phyloP scores from a whole-genome alignment of 1,284 basidiomycete genomes.

The Melampsora occidentalis region DNA sequence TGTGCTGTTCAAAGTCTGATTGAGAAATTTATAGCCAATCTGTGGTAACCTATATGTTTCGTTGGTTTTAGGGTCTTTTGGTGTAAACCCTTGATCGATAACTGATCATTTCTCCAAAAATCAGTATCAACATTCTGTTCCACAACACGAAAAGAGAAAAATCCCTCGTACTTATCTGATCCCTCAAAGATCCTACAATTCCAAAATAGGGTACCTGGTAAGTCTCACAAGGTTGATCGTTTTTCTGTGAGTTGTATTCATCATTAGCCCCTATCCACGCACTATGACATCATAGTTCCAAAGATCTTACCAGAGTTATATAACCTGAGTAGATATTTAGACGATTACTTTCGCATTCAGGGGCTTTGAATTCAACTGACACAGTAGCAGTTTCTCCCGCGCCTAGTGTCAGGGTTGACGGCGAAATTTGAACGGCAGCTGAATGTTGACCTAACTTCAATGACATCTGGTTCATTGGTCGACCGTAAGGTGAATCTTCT shows the following conservation, averaged over 20 bases:
- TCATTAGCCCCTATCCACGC: neutral
- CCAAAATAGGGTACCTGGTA: constrained; percentile 41
- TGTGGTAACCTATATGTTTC: neutral
- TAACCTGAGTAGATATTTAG: constrained; percentile 43
- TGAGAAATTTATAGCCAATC: neutral
- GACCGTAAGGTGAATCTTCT: constrained; percentile 13
- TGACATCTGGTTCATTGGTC: constrained; percentile 1
- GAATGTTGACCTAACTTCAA: neutral
- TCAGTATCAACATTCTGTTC: neutral
- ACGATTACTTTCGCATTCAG: constrained; percentile 7
- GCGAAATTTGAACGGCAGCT: constrained; percentile 14
- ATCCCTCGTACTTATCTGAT: constrained; percentile 13
- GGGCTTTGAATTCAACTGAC: constrained; percentile 11
- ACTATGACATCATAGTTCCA: neutral
- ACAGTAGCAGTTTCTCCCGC: constrained; percentile 17
- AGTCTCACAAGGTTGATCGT: constrained; percentile 24
- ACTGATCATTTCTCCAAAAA: neutral
- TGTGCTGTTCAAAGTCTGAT: neutral
- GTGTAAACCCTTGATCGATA: neutral
- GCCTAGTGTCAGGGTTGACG: constrained; percentile 15
- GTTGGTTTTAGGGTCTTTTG: neutral
- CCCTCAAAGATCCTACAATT: constrained; percentile 35
- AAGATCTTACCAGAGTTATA: constrained; percentile 25
- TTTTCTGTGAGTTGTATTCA: constrained; percentile 1
- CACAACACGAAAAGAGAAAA: neutral